Evolutionary conservation across 352 stramenopile species (phyloP).

Genomic region (Pythium folliculosum): DNA sequence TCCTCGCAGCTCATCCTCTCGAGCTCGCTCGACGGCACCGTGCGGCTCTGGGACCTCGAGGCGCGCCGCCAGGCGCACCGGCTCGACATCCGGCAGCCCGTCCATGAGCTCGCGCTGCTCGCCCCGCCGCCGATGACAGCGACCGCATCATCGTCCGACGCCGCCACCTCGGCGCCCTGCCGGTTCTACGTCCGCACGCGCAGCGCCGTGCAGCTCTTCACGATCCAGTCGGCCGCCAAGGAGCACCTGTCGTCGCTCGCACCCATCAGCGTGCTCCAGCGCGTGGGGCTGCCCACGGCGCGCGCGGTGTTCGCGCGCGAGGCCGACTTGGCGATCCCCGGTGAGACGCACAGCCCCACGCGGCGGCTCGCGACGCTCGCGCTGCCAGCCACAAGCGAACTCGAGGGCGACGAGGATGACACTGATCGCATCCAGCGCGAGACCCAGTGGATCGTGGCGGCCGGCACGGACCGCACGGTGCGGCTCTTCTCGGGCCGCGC

Average conservation of each 20-base stretch:
- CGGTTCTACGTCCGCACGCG: constrained; percentile 67
- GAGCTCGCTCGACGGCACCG: constrained; percentile 66
- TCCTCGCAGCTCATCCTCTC: constrained; percentile 63
- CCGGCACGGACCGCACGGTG: constrained; percentile 69
- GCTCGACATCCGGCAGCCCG: constrained; percentile 47
- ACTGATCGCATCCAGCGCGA: background rate
- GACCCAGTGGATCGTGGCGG: constrained; percentile 54
- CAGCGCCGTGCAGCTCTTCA: constrained; percentile 54
- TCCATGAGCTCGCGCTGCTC: constrained; percentile 53
- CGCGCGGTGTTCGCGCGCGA: constrained; percentile 16
- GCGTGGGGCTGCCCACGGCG: constrained; percentile 39
- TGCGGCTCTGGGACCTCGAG: constrained; percentile 73
- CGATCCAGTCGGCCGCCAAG: constrained; percentile 69
- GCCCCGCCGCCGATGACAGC: constrained; percentile 26
- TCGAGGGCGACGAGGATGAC: background rate
- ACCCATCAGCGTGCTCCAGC: constrained; percentile 57
- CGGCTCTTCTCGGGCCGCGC: constrained; percentile 52
- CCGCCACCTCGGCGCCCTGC: constrained; percentile 17
- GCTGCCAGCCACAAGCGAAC: constrained; percentile 10
- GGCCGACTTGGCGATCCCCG: constrained; percentile 12
- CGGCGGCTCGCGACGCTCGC: background rate
- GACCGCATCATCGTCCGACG: no score
- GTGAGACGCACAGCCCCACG: constrained; percentile 23
- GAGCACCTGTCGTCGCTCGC: constrained; percentile 62
- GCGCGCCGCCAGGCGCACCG: constrained; percentile 61